These are phyloP conservation scores for Phaseolus lunatus DNA, from an alignment of 306 rosid genomes.

Conservation along the genomic window DNA sequence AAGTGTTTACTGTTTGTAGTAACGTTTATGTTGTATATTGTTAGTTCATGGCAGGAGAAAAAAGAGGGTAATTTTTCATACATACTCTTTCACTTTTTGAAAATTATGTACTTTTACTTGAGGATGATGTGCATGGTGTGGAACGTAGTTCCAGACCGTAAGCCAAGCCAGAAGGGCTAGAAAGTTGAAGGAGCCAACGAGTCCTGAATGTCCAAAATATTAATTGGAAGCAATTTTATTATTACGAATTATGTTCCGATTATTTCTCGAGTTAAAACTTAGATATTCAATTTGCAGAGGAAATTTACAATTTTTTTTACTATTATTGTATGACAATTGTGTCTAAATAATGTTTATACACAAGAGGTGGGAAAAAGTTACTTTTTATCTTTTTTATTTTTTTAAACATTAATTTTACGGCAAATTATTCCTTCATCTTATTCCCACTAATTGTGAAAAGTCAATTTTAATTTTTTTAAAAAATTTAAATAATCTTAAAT, in stretches of 20 bases:
- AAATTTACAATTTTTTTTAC: no score
- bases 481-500: no score
- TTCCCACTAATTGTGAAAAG: no score
- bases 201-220: constrained; percentile 18
- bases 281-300: no score
- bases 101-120: constrained; percentile 1
- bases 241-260: neutral
- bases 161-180: neutral
- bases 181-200: neutral
- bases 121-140: constrained; percentile 16
- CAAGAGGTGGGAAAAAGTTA: no score
- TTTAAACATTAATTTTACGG: no score
- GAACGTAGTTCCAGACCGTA: constrained; percentile 13
- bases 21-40: constrained; percentile 49
- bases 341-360: no score
- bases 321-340: no score
- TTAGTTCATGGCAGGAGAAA: constrained; percentile 45
- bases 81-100: constrained; percentile 9
- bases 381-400: no score
- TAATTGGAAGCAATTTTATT: constrained; percentile 34
- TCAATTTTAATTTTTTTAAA: no score
- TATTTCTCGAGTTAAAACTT: no score
- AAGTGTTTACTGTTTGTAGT: constrained; percentile 48
- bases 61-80: constrained; percentile 42
- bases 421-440: no score